Conservation (phyloP, 495 filamentous ascomycete genomes). For the Pyrenula massariospora region DNA sequence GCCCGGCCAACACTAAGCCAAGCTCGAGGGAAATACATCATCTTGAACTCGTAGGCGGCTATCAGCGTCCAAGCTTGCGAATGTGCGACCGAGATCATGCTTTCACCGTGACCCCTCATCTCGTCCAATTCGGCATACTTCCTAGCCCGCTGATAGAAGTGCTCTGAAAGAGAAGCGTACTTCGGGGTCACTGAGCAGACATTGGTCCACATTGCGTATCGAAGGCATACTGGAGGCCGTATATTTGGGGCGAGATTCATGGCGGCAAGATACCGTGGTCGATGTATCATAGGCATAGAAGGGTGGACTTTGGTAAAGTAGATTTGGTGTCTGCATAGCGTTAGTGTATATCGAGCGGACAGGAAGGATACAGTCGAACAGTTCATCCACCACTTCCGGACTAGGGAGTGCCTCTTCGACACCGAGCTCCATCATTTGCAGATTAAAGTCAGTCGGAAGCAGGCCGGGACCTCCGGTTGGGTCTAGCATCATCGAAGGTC, state of each 20-base stretch:
- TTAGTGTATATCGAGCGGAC: slow-evolving; percentile 3
- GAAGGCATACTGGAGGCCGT: slow-evolving; percentile 76
- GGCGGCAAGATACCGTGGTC: slow-evolving; percentile 68
- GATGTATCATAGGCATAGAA: slow-evolving; percentile 78
- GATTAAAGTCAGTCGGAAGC: slow-evolving; percentile 34
- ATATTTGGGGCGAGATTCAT: slow-evolving; percentile 77
- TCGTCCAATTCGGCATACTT: slow-evolving; percentile 87
- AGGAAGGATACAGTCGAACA: slow-evolving; percentile 42
- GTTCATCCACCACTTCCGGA: slow-evolving; percentile 78
- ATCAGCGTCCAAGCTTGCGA: slow-evolving; percentile 76
- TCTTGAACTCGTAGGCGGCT: slow-evolving; percentile 81
- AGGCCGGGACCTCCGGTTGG: neutral
- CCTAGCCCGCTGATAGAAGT: slow-evolving; percentile 78
- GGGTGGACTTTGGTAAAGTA: slow-evolving; percentile 89
- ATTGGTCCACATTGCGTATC: slow-evolving; percentile 89
- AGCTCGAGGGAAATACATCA: slow-evolving; percentile 94
- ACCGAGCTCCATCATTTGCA: slow-evolving; percentile 92
- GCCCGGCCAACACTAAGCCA: slow-evolving; percentile 86
- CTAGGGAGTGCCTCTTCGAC: slow-evolving; percentile 83
- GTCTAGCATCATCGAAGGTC: neutral
- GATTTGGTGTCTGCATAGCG: slow-evolving; percentile 52
- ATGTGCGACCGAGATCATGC: slow-evolving; percentile 68
- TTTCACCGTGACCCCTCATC: slow-evolving; percentile 86
- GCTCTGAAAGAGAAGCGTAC: slow-evolving; percentile 59
- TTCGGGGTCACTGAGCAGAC: slow-evolving; percentile 76